phyloP scores from a whole-genome alignment of 306 rosid species.

The Myrica gale region DNA sequence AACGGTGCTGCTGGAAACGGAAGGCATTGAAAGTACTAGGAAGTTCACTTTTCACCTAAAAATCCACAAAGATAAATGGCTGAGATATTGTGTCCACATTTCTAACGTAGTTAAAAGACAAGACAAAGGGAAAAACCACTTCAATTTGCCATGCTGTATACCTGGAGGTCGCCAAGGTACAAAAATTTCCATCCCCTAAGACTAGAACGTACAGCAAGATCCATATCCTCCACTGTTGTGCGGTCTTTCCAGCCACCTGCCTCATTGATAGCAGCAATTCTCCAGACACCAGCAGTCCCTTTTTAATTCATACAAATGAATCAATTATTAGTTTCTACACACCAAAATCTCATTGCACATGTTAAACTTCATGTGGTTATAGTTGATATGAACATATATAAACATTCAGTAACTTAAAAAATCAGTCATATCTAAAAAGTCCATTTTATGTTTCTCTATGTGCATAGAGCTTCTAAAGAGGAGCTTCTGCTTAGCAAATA shows the following conservation, averaged over 20 bases:
- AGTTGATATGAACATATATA: neutral
- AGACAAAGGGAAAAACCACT: neutral
- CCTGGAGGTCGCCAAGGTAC: constrained; percentile 97
- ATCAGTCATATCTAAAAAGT: neutral
- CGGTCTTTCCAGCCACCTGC: constrained; percentile 99
- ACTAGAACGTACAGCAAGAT: constrained; percentile 96
- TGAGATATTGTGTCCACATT: neutral
- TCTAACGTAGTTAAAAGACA: neutral
- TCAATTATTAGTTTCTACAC: neutral
- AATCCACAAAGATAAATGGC: neutral
- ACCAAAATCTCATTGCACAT: neutral
- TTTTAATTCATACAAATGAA: constrained; percentile 15
- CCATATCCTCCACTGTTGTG: constrained; percentile 98
- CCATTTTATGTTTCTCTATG: neutral
- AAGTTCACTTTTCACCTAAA: constrained; percentile 92
- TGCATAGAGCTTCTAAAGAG: neutral
- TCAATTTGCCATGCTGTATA: constrained; percentile 21
- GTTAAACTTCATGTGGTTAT: neutral
- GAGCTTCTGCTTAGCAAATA: neutral
- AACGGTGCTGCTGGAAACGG: constrained; percentile 95
- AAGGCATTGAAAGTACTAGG: constrained; percentile 98
- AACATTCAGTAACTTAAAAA: neutral
- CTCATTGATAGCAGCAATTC: constrained; percentile 95
- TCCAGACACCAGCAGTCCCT: constrained; percentile 99
- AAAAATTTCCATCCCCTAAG: constrained; percentile 96